Evolutionary conservation across 192 early-diverging fungal genomes (phyloP).

Genomic region (Phycomyces nitens): DNA sequence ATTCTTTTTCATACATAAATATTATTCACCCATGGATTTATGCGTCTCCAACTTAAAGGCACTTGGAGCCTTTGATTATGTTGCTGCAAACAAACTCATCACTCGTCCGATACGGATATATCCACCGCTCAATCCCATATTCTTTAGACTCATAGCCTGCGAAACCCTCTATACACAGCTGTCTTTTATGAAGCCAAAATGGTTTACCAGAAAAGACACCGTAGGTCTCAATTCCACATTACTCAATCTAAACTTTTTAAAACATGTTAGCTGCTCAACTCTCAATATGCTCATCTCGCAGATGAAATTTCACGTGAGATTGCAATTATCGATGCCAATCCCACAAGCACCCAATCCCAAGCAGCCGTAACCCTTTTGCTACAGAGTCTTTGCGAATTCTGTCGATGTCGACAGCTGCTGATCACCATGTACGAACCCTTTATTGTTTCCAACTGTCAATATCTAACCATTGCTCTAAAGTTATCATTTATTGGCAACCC

Average conservation of each 20-base stretch:
- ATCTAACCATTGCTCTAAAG: conserved; percentile 4
- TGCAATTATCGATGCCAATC: background rate
- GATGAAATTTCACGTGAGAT: conserved; percentile 13
- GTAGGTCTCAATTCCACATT: conserved; percentile 6
- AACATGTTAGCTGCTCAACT: conserved; percentile 19
- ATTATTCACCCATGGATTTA: conserved; percentile 1
- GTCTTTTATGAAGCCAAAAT: conserved; percentile 27
- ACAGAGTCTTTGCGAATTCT: conserved; percentile 5
- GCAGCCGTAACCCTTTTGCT: background rate
- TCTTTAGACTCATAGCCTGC: conserved; percentile 23
- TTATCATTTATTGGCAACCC: conserved; percentile 38
- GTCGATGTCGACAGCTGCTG: background rate
- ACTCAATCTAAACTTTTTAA: too few relatives aligned
- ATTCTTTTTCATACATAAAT: background rate
- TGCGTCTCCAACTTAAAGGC: conserved; percentile 25
- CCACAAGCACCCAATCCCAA: background rate
- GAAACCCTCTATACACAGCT: conserved; percentile 33
- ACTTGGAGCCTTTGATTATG: conserved; percentile 49
- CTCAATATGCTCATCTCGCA: conserved; percentile 8
- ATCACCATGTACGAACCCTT: conserved; percentile 25
- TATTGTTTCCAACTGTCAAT: background rate
- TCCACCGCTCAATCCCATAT: conserved; percentile 23
- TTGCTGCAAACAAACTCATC: conserved; percentile 40
- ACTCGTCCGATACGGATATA: conserved; percentile 9
- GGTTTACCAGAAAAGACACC: conserved; percentile 34